A percentile compares a stretch with the other conserved stretches of the same genome.
phyloP scores from a whole-genome alignment of 2,329 filamentous ascomycete species.

The Magnaporthiopsis rhizophila region DNA sequence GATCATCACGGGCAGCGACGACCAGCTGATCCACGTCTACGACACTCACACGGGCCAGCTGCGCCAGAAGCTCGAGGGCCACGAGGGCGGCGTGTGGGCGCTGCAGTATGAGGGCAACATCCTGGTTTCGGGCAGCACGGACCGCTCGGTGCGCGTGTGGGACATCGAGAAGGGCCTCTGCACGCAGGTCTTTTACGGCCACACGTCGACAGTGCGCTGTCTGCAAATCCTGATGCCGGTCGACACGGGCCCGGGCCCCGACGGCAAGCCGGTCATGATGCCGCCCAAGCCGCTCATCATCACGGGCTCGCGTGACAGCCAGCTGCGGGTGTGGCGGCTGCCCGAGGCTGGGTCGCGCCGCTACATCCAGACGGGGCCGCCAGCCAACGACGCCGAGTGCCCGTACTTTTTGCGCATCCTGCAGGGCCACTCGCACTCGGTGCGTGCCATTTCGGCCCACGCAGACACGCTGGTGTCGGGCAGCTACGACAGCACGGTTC shows the following conservation, averaged over 20 bases:
- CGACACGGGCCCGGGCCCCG: constrained; percentile 60
- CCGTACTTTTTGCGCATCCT: constrained; percentile 90
- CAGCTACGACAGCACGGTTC: constrained; percentile 90
- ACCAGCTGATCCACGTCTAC: constrained; percentile 96
- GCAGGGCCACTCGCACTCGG: constrained; percentile 82
- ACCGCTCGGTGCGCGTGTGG: constrained; percentile 98
- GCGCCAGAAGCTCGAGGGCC: constrained; percentile 76
- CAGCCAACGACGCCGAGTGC: constrained; percentile 69
- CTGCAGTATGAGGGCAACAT: constrained; percentile 94
- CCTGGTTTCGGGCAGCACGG: constrained; percentile 90
- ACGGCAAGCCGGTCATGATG: constrained; percentile 77
- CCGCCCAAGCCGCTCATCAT: constrained; percentile 94
- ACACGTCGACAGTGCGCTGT: constrained; percentile 94
- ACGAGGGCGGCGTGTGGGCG: constrained; percentile 97
- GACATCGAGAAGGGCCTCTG: constrained; percentile 90
- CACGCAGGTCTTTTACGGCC: constrained; percentile 93
- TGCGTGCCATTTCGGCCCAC: constrained; percentile 90
- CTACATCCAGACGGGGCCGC: constrained; percentile 72
- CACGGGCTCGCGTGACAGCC: constrained; percentile 91
- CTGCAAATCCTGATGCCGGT: constrained; percentile 88
- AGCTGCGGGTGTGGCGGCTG: constrained; percentile 87
- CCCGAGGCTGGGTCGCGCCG: constrained; percentile 70
- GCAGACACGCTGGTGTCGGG: constrained; percentile 95
- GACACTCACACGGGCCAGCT: constrained; percentile 90
- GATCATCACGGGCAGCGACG: constrained; percentile 94